Evolutionary conservation across 805 yeast species (phyloP).

Genomic region (Cyberlindnera xishuangbannaensis): DNA sequence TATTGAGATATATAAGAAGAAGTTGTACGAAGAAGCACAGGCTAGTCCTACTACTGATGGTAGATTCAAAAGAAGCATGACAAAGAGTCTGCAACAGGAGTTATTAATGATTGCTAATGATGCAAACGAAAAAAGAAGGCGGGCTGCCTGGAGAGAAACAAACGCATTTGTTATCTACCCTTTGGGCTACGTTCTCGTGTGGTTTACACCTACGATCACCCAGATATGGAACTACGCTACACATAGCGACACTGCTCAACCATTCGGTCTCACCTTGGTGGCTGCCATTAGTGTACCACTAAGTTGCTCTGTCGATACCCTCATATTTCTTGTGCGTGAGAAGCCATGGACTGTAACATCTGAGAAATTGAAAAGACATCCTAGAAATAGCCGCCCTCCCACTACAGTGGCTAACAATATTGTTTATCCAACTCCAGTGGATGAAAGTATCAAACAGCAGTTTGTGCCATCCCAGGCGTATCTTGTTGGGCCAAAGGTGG

Average conservation of each 20-base stretch:
- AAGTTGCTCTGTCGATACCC: constrained; percentile 69
- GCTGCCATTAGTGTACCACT: constrained; percentile 74
- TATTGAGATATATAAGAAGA: constrained; percentile 11
- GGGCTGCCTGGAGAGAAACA: constrained; percentile 15
- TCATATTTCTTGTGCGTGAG: constrained; percentile 72
- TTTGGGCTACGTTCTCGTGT: constrained; percentile 17
- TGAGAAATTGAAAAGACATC: background rate
- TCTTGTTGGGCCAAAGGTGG: no score
- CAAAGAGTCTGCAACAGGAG: constrained; percentile 15
- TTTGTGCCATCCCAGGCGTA: no score
- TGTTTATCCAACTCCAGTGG: no score
- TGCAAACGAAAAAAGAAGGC: constrained; percentile 6
- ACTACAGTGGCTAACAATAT: background rate
- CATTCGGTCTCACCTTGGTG: constrained; percentile 8
- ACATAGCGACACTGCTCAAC: background rate
- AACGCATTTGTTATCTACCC: constrained; percentile 21
- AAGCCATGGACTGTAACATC: constrained; percentile 53
- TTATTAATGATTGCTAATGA: constrained; percentile 14
- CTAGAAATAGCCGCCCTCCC: background rate
- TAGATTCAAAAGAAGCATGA: constrained; percentile 1
- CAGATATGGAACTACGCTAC: constrained; percentile 12
- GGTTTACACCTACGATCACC: constrained; percentile 16
- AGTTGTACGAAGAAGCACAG: constrained; percentile 7
- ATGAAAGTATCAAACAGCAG: no score
- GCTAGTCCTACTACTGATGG: background rate